Conservation (phyloP, 345 rosid species). For the Eucalyptus curtisii region DNA sequence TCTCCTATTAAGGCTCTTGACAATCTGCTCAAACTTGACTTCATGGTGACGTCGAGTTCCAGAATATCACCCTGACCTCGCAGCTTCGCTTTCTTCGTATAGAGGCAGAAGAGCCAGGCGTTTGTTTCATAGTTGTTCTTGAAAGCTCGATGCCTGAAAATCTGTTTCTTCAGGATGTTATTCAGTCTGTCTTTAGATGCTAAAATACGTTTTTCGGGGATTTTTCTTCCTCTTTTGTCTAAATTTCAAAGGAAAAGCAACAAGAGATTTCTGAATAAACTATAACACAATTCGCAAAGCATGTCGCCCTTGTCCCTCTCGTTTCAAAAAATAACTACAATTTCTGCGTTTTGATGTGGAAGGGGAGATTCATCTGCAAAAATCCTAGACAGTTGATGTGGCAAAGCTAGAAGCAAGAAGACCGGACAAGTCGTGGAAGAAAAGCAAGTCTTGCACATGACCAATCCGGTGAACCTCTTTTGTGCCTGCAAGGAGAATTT, state of each 20-base stretch:
- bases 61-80: background rate
- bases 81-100: background rate
- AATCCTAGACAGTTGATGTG: background rate
- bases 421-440: background rate
- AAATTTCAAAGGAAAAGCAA: background rate
- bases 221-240: background rate
- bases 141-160: background rate
- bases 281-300: rapidly evolving
- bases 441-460: background rate
- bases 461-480: background rate
- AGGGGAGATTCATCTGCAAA: background rate
- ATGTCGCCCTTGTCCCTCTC: background rate
- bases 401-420: background rate
- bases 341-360: background rate
- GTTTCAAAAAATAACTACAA: background rate
- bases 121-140: background rate
- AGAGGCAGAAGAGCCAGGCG: background rate
- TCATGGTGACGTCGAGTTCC: background rate
- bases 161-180: background rate
- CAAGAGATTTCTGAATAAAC: background rate
- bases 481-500: background rate
- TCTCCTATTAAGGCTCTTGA: background rate
- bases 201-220: background rate
- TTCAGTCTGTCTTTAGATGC: background rate
- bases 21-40: background rate